Evolutionary conservation across 331 rosid species (phyloP).

Genomic region (Spiraea crenata): DNA sequence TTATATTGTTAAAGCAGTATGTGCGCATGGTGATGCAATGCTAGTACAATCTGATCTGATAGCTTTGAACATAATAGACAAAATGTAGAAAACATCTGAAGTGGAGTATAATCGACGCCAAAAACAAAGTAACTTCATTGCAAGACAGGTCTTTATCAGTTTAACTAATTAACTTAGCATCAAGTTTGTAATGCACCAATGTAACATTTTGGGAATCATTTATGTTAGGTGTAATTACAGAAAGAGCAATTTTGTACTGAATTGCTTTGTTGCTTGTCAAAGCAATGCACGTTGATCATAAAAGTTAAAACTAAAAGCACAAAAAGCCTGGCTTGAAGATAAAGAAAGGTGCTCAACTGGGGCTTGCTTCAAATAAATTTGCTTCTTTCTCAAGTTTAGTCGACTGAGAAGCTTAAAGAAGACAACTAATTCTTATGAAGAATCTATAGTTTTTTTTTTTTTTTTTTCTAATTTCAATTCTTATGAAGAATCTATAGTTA

Average conservation of each 20-base stretch:
- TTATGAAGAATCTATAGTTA: neutral
- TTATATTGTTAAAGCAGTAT: neutral
- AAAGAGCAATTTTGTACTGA: neutral
- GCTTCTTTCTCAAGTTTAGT: neutral
- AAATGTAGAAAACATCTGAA: neutral
- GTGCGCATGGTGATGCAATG: too few species aligned
- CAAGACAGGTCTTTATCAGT: neutral
- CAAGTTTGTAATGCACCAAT: neutral
- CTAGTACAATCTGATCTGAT: neutral
- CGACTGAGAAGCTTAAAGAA: neutral
- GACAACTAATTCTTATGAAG: neutral
- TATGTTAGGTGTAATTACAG: neutral
- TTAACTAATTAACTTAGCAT: neutral
- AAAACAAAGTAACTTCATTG: neutral
- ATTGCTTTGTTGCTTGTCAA: neutral
- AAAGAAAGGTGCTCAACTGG: neutral
- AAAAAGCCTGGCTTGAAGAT: constrained; percentile 7
- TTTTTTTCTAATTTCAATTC: too few species aligned
- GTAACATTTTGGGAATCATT: neutral
- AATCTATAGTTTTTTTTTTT: neutral
- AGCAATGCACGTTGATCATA: neutral
- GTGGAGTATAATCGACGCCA: neutral
- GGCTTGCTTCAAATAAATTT: neutral
- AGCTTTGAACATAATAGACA: neutral
- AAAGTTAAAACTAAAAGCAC: constrained; percentile 1